These are phyloP conservation scores for Noccaea bulbosa DNA, from an alignment of 345 rosid genomes.

Conservation along the genomic window DNA sequence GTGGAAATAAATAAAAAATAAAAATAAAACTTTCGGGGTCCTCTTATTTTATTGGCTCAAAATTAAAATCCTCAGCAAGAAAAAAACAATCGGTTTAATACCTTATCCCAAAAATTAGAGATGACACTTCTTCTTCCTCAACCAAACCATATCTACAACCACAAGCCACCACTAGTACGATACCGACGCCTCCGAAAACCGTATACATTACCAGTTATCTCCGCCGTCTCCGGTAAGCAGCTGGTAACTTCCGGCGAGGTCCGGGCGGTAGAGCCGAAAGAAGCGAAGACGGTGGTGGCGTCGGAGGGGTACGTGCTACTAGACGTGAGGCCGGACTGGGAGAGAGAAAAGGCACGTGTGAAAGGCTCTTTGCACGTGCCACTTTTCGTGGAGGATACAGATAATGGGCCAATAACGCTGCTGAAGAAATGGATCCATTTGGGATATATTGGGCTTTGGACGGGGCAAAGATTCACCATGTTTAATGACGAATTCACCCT, in stretches of 20 bases:
- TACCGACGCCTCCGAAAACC: slow-evolving; percentile 14
- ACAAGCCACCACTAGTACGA: slow-evolving; percentile 23
- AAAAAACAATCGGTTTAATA: slow-evolving; percentile 9
- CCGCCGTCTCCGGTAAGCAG: slow-evolving; percentile 40
- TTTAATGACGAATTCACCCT: slow-evolving; percentile 60
- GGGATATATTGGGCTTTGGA: slow-evolving; percentile 92
- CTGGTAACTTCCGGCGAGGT: slow-evolving; percentile 70
- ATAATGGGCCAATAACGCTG: slow-evolving; percentile 68
- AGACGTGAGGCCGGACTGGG: slow-evolving; percentile 88
- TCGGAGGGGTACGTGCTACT: slow-evolving; percentile 61
- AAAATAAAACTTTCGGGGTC: background rate
- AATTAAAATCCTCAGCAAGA: slow-evolving; percentile 13
- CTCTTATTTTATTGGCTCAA: slow-evolving; percentile 10
- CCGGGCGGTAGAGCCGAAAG: slow-evolving; percentile 60
- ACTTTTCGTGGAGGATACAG: slow-evolving; percentile 69
- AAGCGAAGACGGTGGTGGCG: slow-evolving; percentile 56
- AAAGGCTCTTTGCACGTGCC: slow-evolving; percentile 80
- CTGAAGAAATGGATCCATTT: slow-evolving; percentile 94
- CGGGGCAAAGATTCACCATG: slow-evolving; percentile 83
- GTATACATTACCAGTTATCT: slow-evolving; percentile 27
- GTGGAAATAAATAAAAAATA: background rate
- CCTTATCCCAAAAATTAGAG: slow-evolving; percentile 13
- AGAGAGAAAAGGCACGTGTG: slow-evolving; percentile 76
- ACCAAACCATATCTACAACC: slow-evolving; percentile 36
- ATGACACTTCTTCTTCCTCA: slow-evolving; percentile 43